Conservation (phyloP, 345 rosid species). For the Moricandia moricandioides region DNA sequence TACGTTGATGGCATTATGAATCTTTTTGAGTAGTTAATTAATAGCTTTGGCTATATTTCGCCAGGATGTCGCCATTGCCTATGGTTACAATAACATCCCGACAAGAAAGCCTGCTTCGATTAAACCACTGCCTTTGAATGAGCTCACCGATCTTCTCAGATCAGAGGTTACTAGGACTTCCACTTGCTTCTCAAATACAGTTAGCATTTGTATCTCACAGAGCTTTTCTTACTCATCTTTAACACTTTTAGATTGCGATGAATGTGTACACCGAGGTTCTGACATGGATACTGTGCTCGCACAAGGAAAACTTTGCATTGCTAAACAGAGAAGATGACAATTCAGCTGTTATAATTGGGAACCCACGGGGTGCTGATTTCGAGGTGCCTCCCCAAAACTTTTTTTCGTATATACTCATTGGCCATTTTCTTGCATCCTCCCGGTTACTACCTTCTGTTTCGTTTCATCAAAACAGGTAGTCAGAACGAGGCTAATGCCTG, state of each 20-base stretch:
- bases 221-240: background rate
- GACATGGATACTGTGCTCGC: constrained; percentile 76
- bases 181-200: constrained; percentile 2
- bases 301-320: constrained; percentile 66
- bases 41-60: constrained; percentile 21
- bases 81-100: constrained; percentile 82
- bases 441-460: background rate
- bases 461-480: constrained; percentile 44
- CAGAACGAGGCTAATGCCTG: constrained; percentile 85
- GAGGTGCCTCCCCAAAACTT: constrained; percentile 54
- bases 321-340: constrained; percentile 64
- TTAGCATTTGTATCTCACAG: constrained; percentile 10
- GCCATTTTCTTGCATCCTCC: background rate
- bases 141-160: constrained; percentile 78
- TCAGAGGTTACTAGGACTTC: constrained; percentile 51
- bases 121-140: constrained; percentile 65
- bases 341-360: constrained; percentile 63
- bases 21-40: background rate
- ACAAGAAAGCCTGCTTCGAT: constrained; percentile 61
- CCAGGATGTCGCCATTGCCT: constrained; percentile 96
- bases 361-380: constrained; percentile 85
- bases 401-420: background rate
- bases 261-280: constrained; percentile 75
- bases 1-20: background rate
- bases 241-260: constrained; percentile 58